phyloP scores from a whole-genome alignment of 2,329 filamentous ascomycete species.

The Xylariaceae sp. region DNA sequence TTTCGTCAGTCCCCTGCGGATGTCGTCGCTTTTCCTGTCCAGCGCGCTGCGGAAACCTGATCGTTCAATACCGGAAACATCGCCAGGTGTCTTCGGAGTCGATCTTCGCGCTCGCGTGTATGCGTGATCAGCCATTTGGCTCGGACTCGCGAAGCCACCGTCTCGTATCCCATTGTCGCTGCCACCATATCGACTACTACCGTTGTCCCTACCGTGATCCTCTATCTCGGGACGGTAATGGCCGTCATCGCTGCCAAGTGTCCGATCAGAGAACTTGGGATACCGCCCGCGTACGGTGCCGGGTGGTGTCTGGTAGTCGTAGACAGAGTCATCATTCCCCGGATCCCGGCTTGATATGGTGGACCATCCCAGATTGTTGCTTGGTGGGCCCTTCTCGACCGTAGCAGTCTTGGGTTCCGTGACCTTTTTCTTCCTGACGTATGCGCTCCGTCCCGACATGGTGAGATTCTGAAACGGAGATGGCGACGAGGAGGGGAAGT shows the following conservation, averaged over 20 bases:
- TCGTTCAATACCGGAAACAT: conserved; percentile 50
- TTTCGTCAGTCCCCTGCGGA: conserved; percentile 48
- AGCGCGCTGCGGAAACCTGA: conserved; percentile 47
- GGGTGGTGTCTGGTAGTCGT: conserved; percentile 36
- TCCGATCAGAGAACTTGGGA: conserved; percentile 41
- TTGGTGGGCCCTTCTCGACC: conserved; percentile 26
- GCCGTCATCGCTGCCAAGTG: conserved; percentile 31
- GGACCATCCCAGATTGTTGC: conserved; percentile 29
- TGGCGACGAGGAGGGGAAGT: neutral
- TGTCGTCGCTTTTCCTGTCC: conserved; percentile 51
- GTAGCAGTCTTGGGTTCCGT: conserved; percentile 39
- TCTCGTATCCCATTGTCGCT: conserved; percentile 35
- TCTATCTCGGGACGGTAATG: conserved; percentile 26
- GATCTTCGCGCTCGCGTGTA: conserved; percentile 40
- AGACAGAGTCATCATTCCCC: conserved; percentile 36
- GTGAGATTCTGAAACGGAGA: neutral
- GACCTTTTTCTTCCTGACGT: conserved; percentile 51
- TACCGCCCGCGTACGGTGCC: conserved; percentile 40
- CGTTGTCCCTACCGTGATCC: conserved; percentile 28
- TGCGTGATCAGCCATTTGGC: conserved; percentile 39
- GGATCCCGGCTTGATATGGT: conserved; percentile 31
- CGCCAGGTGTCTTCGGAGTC: conserved; percentile 40
- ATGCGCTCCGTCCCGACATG: conserved; percentile 55
- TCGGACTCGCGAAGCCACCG: conserved; percentile 20
- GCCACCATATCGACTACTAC: conserved; percentile 37